Evolutionary conservation across 1,284 basidiomycete species (phyloP).

Genomic region (Microbotryomycetes sp.): DNA sequence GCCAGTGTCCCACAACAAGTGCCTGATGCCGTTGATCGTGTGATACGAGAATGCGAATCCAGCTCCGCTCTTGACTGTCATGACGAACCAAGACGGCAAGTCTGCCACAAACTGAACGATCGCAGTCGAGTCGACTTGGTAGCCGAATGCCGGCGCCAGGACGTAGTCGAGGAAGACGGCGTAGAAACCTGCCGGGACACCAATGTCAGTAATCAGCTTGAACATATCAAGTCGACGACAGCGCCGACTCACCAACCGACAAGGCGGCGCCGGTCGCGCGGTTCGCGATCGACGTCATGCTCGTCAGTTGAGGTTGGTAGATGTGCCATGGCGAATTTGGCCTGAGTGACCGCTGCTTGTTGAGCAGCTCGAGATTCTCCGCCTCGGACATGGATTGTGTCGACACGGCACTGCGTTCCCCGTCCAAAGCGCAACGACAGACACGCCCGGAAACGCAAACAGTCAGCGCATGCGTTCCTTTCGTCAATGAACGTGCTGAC

Average conservation of each 20-base stretch:
- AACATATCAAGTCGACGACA: too few species aligned
- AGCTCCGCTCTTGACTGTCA: slow-evolving; percentile 63
- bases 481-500: background rate
- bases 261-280: slow-evolving; percentile 75
- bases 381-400: slow-evolving; percentile 56
- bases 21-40: slow-evolving; percentile 80
- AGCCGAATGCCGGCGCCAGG: slow-evolving; percentile 59
- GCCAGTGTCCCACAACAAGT: slow-evolving; percentile 83
- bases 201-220: background rate
- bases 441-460: background rate
- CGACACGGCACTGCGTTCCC: slow-evolving; percentile 47
- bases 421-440: too few species aligned
- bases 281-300: slow-evolving; percentile 75
- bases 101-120: slow-evolving; percentile 63
- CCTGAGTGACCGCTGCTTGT: slow-evolving; percentile 73
- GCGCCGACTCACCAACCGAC: slow-evolving; percentile 56
- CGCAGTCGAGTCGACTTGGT: slow-evolving; percentile 64
- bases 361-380: slow-evolving; percentile 59
- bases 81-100: slow-evolving; percentile 51
- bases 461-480: background rate
- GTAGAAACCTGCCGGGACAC: slow-evolving; percentile 62
- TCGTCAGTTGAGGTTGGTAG: slow-evolving; percentile 52
- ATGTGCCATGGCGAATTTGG: slow-evolving; percentile 62
- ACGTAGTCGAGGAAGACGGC: slow-evolving; percentile 82
- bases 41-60: slow-evolving; percentile 86